Conservation (phyloP, 345 rosid species). For the Brassica nigra region DNA sequence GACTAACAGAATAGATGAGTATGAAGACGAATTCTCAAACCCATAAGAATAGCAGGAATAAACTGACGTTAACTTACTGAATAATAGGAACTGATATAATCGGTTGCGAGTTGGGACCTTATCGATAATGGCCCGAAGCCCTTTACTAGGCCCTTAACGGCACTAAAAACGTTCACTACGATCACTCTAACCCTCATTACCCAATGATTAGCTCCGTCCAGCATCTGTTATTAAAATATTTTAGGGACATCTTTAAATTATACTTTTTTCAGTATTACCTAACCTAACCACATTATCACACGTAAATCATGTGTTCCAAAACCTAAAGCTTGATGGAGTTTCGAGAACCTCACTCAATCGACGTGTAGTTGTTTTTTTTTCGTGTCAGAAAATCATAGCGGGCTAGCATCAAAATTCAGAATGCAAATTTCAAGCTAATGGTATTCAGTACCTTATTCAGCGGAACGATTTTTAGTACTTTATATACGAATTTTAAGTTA, state of each 20-base stretch:
- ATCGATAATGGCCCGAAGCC: background rate
- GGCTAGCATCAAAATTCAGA: background rate
- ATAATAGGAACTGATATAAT: background rate
- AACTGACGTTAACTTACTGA: slow-evolving; percentile 10
- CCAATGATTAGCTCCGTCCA: background rate
- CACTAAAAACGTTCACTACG: background rate
- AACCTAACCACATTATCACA: background rate
- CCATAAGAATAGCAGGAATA: slow-evolving; percentile 38
- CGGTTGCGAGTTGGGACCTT: background rate
- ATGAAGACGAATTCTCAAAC: slow-evolving; percentile 20
- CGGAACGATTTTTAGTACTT: background rate
- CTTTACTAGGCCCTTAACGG: background rate
- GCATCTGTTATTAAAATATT: background rate
- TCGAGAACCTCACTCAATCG: background rate
- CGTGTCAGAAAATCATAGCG: background rate
- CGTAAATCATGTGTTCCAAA: background rate
- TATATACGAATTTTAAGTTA: too few relatives aligned
- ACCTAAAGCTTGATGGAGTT: background rate
- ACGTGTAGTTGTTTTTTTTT: background rate
- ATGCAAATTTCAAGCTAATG: background rate
- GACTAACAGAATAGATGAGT: background rate
- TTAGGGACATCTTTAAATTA: too few relatives aligned
- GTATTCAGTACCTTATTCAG: background rate
- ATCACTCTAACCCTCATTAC: background rate
- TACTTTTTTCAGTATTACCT: background rate